A percentile compares a stretch with the other conserved stretches of the same genome.
Conservation (phyloP, 257 asterid species). For the Cruciata laevipes region DNA sequence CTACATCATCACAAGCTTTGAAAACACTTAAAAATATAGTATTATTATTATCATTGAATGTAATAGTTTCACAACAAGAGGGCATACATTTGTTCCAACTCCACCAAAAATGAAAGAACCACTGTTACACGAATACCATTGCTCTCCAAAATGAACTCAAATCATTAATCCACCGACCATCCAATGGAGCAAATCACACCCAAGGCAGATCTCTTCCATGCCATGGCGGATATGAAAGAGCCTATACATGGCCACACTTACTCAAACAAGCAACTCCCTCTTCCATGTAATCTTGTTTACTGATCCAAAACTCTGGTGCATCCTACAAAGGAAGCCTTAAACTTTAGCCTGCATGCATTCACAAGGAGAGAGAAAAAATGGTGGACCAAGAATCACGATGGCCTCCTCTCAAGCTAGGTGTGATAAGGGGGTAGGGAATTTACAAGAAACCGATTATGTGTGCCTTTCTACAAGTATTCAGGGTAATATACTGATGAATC, state of each 20-base stretch:
- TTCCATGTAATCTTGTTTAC: conserved; percentile 91
- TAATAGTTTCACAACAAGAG: too few species aligned
- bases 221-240: background rate
- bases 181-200: background rate
- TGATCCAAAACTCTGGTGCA: conserved; percentile 98
- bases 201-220: background rate
- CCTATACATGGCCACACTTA: conserved; percentile 85
- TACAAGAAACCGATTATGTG: too few species aligned
- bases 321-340: conserved; percentile 43
- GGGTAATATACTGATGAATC: conserved; percentile 10
- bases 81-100: background rate
- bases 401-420: background rate
- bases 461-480: background rate
- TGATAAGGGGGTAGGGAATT: background rate
- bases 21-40: too few species aligned
- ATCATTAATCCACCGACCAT: background rate
- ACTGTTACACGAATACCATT: background rate
- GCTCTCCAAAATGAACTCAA: background rate
- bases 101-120: background rate
- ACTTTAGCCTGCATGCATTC: background rate
- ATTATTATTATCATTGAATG: too few species aligned
- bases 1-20: too few species aligned
- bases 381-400: background rate
- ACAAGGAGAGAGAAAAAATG: background rate
- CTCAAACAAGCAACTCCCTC: conserved; percentile 88